phyloP scores from a whole-genome alignment of 2,329 filamentous ascomycete genomes.

The Fusarium subglutinans region DNA sequence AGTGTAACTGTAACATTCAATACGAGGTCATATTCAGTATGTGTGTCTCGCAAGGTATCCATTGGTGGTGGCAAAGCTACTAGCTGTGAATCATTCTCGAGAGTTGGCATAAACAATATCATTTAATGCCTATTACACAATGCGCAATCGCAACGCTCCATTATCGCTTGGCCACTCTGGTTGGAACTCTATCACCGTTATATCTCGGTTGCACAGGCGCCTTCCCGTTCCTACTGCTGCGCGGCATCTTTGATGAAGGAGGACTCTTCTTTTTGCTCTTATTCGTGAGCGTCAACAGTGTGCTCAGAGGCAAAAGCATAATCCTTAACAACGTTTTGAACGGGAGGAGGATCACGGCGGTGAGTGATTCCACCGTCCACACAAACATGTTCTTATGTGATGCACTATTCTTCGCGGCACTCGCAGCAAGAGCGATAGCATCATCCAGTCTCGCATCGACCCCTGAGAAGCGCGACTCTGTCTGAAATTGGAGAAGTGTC shows the following conservation, averaged over 20 bases:
- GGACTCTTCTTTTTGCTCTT: constrained; percentile 44
- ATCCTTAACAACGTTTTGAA: constrained; percentile 52
- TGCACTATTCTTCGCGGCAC: constrained; percentile 67
- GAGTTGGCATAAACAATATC: constrained; percentile 5
- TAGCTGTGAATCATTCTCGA: not conserved
- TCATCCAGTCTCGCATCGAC: constrained; percentile 79
- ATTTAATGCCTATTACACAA: constrained; percentile 4
- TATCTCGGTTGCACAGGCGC: constrained; percentile 44
- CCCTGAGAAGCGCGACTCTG: constrained; percentile 76
- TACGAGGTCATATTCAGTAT: not conserved
- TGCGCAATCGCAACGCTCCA: not conserved
- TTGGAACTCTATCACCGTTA: constrained; percentile 49
- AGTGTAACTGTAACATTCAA: not conserved
- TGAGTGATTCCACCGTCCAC: constrained; percentile 51
- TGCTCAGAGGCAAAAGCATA: constrained; percentile 55
- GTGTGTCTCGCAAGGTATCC: not conserved
- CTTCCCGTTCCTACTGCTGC: constrained; percentile 40
- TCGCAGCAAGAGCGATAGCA: constrained; percentile 81
- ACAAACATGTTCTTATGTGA: constrained; percentile 49
- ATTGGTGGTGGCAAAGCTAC: not conserved
- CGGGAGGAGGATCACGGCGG: constrained; percentile 52
- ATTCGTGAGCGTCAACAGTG: constrained; percentile 49
- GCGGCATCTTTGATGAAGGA: constrained; percentile 32
- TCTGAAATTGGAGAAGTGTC: constrained; percentile 77
- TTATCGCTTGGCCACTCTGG: constrained; percentile 46